These are phyloP conservation scores for Nowakowskiella sp. DNA, from an alignment of 192 early-diverging fungal species.

Conservation along the genomic window DNA sequence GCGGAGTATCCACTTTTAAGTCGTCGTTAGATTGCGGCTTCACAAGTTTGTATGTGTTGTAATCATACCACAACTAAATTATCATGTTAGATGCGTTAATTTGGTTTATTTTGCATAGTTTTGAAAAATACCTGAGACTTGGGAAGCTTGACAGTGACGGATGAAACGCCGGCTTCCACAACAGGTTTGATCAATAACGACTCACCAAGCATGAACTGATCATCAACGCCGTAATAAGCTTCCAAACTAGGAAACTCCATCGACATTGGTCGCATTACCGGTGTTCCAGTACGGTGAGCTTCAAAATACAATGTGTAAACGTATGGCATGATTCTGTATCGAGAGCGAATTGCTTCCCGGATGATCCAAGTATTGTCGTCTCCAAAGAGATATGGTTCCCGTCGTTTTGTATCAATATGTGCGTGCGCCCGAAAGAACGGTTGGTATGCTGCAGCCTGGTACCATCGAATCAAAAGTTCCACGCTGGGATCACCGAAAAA, in stretches of 20 bases:
- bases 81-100: constrained; percentile 5
- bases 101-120: constrained; percentile 4
- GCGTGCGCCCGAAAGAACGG: constrained; percentile 98
- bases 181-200: constrained; percentile 70
- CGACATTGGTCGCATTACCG: constrained; percentile 85
- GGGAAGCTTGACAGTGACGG: constrained; percentile 68
- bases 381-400: constrained; percentile 93
- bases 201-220: constrained; percentile 85
- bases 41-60: constrained; percentile 39
- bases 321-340: constrained; percentile 85
- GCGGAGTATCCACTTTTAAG: constrained; percentile 50
- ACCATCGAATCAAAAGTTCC: constrained; percentile 93
- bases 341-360: constrained; percentile 66
- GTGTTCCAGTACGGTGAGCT: constrained; percentile 61
- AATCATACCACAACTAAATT: constrained; percentile 63
- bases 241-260: constrained; percentile 78
- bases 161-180: constrained; percentile 43
- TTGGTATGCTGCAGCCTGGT: constrained; percentile 88
- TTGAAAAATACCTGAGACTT: constrained; percentile 45
- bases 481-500: constrained; percentile 94
- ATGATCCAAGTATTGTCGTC: constrained; percentile 74
- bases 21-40: constrained; percentile 5
- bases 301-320: constrained; percentile 89
- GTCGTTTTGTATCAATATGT: constrained; percentile 92
- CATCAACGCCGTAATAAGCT: constrained; percentile 67